Base-by-base conservation (phyloP, 495 filamentous ascomycete genomes). In the Penicillium goetzii region DNA sequence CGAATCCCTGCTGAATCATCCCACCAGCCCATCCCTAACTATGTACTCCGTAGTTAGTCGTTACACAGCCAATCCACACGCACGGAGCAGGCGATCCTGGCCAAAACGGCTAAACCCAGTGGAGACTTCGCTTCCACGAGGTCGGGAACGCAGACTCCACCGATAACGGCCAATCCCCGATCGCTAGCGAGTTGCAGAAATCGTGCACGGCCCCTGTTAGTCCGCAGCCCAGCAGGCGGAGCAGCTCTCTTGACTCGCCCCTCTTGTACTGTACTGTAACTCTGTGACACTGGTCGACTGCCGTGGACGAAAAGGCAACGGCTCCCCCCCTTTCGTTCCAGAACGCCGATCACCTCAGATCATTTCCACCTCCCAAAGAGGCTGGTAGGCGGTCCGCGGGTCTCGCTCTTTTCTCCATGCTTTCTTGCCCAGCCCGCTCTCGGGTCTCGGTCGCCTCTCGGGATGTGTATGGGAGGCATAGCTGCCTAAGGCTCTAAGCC, bases 81-180 rank as follows among this genome's bases (percentile, higher is more conserved):
- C 62, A 67, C 60, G 45, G 68, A 62, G 68, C 61, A 68, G 62
- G 62, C 62, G 70, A 70, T 72, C 70, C 60, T 62, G 38, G 54
- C 53, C 52, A 67, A 65, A 63, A 33, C 59, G 59, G 56, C 58
- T 65, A 60, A 68, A 28, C 28, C 23, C 0, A 58, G 70, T 72
- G 70, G 70, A 55, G 63, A 49, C 56, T 59, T 73, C 70, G 70
- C 70, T 72, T 71, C 70, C 70, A 73, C 68, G 70, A 71, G 68
- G 65, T 55, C 62, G 65, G 64, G 65, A 67, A 32, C 51, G 38
- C 23, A 25, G 50, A 58, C 62, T 55, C 64, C 65, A 65, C 34
- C 21, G 10, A 47, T 49, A 70, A 66, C 65, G 65, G 62, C 70
- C 70, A 72, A 72, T 70, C 60, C 53, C 26, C 50, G 56, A 53